phyloP scores from a whole-genome alignment of 805 yeast species.

The Teunomyces lycoperdinae region DNA sequence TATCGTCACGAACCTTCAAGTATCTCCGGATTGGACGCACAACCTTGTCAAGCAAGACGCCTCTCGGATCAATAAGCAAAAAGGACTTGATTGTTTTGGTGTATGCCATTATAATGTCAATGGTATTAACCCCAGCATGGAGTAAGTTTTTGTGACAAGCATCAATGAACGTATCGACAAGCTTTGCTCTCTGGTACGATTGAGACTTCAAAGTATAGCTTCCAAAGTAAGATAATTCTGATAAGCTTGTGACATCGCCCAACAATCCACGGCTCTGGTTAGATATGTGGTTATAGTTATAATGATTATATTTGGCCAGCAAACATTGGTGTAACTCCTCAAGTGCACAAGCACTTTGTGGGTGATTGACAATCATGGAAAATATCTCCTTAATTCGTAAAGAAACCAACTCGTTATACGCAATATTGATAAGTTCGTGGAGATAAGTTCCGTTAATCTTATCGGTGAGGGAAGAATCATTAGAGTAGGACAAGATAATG shows the following conservation, averaged over 20 bases:
- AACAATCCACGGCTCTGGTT: not conserved
- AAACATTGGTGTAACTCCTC: slow-evolving; percentile 57
- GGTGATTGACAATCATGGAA: slow-evolving; percentile 54
- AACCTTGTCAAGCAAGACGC: slow-evolving; percentile 76
- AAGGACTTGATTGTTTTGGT: slow-evolving; percentile 71
- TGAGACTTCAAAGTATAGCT: slow-evolving; percentile 20
- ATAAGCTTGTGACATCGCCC: slow-evolving; percentile 2
- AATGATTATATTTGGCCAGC: slow-evolving; percentile 20
- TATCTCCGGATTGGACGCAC: slow-evolving; percentile 72
- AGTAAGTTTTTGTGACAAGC: slow-evolving; percentile 48
- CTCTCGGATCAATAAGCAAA: slow-evolving; percentile 77
- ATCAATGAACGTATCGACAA: slow-evolving; percentile 50
- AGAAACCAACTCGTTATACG: slow-evolving; percentile 38
- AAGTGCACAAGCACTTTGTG: slow-evolving; percentile 51
- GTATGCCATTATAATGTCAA: slow-evolving; percentile 65
- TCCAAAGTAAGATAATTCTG: slow-evolving; percentile 13
- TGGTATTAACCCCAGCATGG: slow-evolving; percentile 81
- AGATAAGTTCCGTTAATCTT: slow-evolving; percentile 13
- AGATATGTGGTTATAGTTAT: slow-evolving; percentile 2
- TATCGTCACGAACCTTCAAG: slow-evolving; percentile 70
- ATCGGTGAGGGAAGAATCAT: slow-evolving; percentile 9
- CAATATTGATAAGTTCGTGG: slow-evolving; percentile 31
- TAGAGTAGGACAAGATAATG: slow-evolving; percentile 14
- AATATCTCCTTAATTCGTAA: slow-evolving; percentile 58
- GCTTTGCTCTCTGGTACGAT: slow-evolving; percentile 45